Conservation (phyloP, 306 rosid species). For the Medicago arabica region DNA sequence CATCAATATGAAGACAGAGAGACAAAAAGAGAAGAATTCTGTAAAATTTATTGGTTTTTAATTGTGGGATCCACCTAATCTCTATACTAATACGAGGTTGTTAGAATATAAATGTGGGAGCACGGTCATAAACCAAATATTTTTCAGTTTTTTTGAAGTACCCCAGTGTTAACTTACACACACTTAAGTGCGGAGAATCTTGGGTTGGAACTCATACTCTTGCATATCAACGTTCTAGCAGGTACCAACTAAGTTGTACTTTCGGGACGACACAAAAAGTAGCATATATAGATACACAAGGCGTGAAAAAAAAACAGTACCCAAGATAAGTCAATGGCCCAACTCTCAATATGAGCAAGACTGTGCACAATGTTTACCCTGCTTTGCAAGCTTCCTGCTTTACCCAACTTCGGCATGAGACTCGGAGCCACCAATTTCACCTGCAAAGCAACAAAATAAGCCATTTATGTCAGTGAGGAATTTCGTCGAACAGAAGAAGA, state of each 20-base stretch:
- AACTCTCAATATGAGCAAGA: slow-evolving; percentile 86
- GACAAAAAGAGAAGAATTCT: background rate
- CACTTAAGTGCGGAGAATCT: no score
- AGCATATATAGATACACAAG: background rate
- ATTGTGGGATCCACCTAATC: background rate
- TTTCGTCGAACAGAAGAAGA: slow-evolving; percentile 45
- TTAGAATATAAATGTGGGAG: background rate
- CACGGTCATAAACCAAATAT: background rate
- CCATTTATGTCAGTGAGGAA: slow-evolving; percentile 23
- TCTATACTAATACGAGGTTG: background rate
- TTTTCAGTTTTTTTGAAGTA: no score
- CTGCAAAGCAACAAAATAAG: slow-evolving; percentile 42
- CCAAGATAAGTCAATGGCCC: slow-evolving; percentile 96
- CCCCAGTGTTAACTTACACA: no score
- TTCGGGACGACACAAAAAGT: no score
- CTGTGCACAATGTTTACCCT: slow-evolving; percentile 86
- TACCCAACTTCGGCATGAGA: slow-evolving; percentile 93
- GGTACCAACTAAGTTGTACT: no score
- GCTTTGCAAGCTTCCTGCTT: slow-evolving; percentile 92
- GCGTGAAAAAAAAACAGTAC: slow-evolving; percentile 44
- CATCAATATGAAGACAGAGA: background rate
- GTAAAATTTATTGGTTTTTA: background rate
- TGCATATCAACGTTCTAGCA: no score
- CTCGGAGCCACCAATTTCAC: slow-evolving; percentile 76
- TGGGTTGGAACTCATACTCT: no score